A percentile compares a stretch with the other conserved stretches of the same genome.
These are phyloP conservation scores for Lachancea waltii DNA, from an alignment of 805 yeast species.

Conservation along the genomic window DNA sequence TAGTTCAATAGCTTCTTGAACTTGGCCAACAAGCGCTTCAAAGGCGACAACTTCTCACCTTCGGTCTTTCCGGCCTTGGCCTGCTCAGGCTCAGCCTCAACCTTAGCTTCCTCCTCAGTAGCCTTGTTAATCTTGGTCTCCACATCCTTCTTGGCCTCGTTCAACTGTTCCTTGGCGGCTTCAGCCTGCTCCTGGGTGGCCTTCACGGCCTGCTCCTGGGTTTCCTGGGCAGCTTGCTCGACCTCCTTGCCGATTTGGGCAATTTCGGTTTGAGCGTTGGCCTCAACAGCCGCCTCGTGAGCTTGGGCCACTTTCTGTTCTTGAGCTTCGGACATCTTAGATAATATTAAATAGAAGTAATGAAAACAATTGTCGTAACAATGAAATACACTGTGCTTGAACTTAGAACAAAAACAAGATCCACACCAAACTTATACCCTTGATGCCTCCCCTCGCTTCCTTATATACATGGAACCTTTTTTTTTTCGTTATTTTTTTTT, in stretches of 20 bases:
- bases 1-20: slow-evolving; percentile 14
- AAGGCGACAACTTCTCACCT: neutral
- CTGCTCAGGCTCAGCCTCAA: slow-evolving; percentile 2
- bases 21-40: slow-evolving; percentile 13
- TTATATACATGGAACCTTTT: neutral
- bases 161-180: slow-evolving; percentile 3
- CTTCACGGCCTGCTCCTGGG: slow-evolving; percentile 8
- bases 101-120: slow-evolving; percentile 10
- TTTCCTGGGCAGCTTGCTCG: slow-evolving; percentile 11
- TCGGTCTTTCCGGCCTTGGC: slow-evolving; percentile 4
- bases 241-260: slow-evolving; percentile 10
- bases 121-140: slow-evolving; percentile 11
- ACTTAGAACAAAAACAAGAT: too few species aligned
- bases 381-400: too few species aligned
- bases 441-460: neutral
- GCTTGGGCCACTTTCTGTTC: slow-evolving; percentile 6
- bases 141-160: slow-evolving; percentile 12
- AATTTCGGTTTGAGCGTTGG: slow-evolving; percentile 13
- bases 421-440: slow-evolving; percentile 2
- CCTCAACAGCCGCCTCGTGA: slow-evolving; percentile 8
- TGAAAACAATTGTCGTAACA: too few species aligned
- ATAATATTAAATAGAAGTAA: too few species aligned
- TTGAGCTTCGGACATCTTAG: slow-evolving; percentile 1
- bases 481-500: neutral
- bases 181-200: slow-evolving; percentile 12